Evolutionary conservation across 2,329 filamentous ascomycete genomes (phyloP).

Genomic region (Didymellaceae sp.): DNA sequence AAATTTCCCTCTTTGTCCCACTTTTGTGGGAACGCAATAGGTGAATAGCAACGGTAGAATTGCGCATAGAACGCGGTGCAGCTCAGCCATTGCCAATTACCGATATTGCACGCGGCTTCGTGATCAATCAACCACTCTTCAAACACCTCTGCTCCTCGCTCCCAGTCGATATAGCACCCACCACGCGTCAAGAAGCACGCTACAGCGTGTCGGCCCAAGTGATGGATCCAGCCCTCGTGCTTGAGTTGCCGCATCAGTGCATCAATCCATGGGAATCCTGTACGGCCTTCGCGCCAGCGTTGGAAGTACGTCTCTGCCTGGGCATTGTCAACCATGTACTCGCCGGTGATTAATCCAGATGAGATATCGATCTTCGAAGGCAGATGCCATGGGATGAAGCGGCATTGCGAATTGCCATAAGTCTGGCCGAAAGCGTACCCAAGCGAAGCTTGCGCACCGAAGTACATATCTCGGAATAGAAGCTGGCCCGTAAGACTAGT

Average conservation of each 20-base stretch:
- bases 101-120: constrained; percentile 74
- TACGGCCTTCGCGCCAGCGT: constrained; percentile 72
- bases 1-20: constrained; percentile 74
- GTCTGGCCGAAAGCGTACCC: constrained; percentile 70
- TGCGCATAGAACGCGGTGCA: constrained; percentile 78
- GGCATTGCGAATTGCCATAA: constrained; percentile 67
- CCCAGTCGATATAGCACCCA: constrained; percentile 80
- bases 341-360: constrained; percentile 59
- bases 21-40: constrained; percentile 75
- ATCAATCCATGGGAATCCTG: constrained; percentile 82
- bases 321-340: constrained; percentile 68
- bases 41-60: constrained; percentile 74
- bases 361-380: constrained; percentile 63
- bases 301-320: constrained; percentile 70
- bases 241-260: constrained; percentile 78
- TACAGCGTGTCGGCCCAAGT: constrained; percentile 77
- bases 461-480: constrained; percentile 84
- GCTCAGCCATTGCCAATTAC: constrained; percentile 80
- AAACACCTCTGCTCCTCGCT: constrained; percentile 78
- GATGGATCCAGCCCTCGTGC: constrained; percentile 79
- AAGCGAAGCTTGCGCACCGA: constrained; percentile 74
- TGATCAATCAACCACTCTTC: constrained; percentile 79
- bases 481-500: constrained; percentile 75
- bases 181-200: constrained; percentile 82
- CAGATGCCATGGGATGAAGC: constrained; percentile 82